phyloP scores from a whole-genome alignment of 2,329 filamentous ascomycete genomes.

The Phaeosphaeriaceae sp. region DNA sequence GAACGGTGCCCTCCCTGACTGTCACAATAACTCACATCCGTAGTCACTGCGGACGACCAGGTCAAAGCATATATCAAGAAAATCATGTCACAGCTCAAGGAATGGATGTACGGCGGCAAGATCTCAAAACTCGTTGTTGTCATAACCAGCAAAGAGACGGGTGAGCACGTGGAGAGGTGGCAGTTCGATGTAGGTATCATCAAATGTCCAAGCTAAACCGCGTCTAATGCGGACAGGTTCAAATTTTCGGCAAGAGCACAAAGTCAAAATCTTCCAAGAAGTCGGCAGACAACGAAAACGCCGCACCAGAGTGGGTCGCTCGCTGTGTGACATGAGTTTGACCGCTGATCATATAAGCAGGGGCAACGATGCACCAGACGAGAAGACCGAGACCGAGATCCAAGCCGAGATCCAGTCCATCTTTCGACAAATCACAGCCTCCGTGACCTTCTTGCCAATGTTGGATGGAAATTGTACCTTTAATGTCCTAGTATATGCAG shows the following conservation, averaged over 20 bases:
- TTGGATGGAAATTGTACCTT: conserved; percentile 95
- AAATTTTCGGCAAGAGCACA: conserved; percentile 62
- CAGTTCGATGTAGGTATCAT: conserved; percentile 80
- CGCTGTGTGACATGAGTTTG: not conserved
- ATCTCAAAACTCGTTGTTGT: conserved; percentile 97
- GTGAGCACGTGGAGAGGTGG: conserved; percentile 95
- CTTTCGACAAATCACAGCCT: conserved; percentile 97
- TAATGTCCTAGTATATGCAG: conserved; percentile 97
- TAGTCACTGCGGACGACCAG: conserved; percentile 93
- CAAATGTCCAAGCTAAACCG: conserved; percentile 39
- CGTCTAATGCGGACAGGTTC: conserved; percentile 51
- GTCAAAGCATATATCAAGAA: conserved; percentile 99
- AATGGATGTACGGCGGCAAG: conserved; percentile 97
- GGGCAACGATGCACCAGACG: conserved; percentile 48
- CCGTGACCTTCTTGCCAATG: conserved; percentile 94
- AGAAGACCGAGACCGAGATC: conserved; percentile 93
- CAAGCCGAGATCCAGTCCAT: conserved; percentile 95
- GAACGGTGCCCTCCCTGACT: conserved; percentile 20
- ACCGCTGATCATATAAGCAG: conserved; percentile 32
- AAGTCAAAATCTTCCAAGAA: conserved; percentile 60
- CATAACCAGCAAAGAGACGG: conserved; percentile 95
- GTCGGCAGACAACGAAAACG: conserved; percentile 73
- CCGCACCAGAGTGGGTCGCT: conserved; percentile 58
- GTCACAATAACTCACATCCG: conserved; percentile 19
- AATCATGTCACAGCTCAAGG: conserved; percentile 97